Evolutionary conservation across 176 grass and related monocot genomes (phyloP).

Genomic region (Olyra latifolia): DNA sequence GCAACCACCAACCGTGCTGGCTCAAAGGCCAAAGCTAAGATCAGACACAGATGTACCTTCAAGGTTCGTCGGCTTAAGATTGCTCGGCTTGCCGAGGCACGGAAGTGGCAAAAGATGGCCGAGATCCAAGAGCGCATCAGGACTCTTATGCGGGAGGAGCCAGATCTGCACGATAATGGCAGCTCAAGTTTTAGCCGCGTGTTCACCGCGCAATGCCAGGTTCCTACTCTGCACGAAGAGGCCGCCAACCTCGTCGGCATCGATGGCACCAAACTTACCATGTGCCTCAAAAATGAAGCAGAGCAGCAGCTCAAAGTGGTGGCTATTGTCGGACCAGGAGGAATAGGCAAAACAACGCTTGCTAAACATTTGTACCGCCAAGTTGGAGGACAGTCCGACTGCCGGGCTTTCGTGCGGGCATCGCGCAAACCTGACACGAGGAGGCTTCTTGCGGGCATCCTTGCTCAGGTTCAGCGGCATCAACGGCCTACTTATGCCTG

Average conservation of each 20-base stretch:
- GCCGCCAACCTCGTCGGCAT: not conserved
- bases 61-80: no score
- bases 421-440: constrained; percentile 4
- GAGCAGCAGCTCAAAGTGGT: constrained; percentile 21
- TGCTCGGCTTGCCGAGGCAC: not conserved
- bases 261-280: not conserved
- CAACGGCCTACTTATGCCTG: no score
- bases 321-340: not conserved
- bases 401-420: not conserved
- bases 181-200: not conserved
- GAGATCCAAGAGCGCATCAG: not conserved
- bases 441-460: not conserved
- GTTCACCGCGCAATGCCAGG: not conserved
- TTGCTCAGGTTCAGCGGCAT: not conserved
- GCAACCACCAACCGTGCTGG: no score
- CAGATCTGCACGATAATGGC: not conserved
- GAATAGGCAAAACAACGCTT: constrained; percentile 21
- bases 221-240: not conserved
- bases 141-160: not conserved
- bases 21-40: no score
- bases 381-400: not conserved
- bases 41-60: no score
- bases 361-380: not conserved
- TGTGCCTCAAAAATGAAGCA: not conserved
- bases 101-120: not conserved